Conservation (phyloP, 2,329 filamentous ascomycete species). For the Clonostachys solani region DNA sequence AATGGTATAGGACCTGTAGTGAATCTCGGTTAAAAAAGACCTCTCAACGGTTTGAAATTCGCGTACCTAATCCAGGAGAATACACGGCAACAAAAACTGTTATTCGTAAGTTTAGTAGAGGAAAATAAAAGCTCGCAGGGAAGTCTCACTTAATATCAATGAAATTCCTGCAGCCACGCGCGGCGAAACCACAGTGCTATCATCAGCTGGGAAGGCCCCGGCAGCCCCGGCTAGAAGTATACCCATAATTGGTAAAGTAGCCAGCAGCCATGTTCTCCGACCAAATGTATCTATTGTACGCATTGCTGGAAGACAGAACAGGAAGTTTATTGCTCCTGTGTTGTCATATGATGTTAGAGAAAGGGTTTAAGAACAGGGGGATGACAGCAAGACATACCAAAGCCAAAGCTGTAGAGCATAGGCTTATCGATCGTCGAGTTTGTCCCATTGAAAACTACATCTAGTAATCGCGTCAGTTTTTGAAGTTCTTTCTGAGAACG, state of each 20-base stretch:
- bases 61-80: neutral
- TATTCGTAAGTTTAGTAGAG: neutral
- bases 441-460: conserved; percentile 8
- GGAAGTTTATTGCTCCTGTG: conserved; percentile 12
- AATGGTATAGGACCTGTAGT: conserved; percentile 31
- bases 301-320: conserved; percentile 29
- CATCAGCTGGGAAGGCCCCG: neutral
- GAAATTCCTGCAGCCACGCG: no score
- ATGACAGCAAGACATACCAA: neutral
- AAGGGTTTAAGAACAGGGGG: no score
- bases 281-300: conserved; percentile 31
- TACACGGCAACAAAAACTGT: neutral
- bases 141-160: no score
- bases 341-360: neutral
- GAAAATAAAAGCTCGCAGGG: no score
- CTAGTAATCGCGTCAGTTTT: conserved; percentile 4
- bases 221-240: conserved; percentile 5
- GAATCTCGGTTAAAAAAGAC: neutral
- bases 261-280: conserved; percentile 26
- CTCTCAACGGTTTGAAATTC: neutral
- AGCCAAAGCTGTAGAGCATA: conserved; percentile 17
- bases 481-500: neutral
- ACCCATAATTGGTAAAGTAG: conserved; percentile 28
- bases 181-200: no score
- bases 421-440: conserved; percentile 7